Evolutionary conservation across 805 yeast genomes (phyloP), one percentile per base, ranked within the genome.

Genomic region (Kazachstania psychrophila): DNA sequence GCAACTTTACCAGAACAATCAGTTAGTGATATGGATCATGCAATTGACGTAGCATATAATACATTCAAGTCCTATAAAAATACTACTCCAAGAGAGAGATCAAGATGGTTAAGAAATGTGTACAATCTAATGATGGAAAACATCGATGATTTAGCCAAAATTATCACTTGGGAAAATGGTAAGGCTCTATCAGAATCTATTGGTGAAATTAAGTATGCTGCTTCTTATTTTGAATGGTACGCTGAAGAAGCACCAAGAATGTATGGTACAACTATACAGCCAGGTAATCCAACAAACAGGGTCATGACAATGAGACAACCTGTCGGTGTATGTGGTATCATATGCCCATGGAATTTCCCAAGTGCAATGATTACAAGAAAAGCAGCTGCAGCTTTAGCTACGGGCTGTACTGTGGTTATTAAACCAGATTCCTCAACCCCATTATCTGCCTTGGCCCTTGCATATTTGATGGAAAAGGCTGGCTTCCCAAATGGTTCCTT

Each of bases 141-240:
- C 46, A 47, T 59, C 32, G 78, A 73, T 18, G 80, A 75, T 50
- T 63, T 75, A 51, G 80, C 75, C 12, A 68, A 68, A 35, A 61
- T 75, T 37, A 51, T 73, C 29, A 63, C 77, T 19, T 72, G 72
- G 73, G 81, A 75, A 55, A 75, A 75, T 49, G 80, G 81, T 42
- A 75, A 75, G 51, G 62, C 76, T 11, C 53, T 71, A 31, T 52
- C 69, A 28, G 80, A 75, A 46, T 69, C 78, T 7, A 50, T 51
- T 9, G 78, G 78, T 36, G 80, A 75, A 48, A 54, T 73, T 41
- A 71, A 66, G 46, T 75, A 75, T 45, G 77, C 74, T 20, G 80
- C 81, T 3, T 72, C 83, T 6, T 87, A 81, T 59, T 81, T 84
- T 56, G 87, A 85, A 53, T 88, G 96, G 96, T 88, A 77, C 54